These are phyloP conservation scores for Phytopythium sindhum DNA, from an alignment of 352 stramenopile genomes.

Conservation along the genomic window DNA sequence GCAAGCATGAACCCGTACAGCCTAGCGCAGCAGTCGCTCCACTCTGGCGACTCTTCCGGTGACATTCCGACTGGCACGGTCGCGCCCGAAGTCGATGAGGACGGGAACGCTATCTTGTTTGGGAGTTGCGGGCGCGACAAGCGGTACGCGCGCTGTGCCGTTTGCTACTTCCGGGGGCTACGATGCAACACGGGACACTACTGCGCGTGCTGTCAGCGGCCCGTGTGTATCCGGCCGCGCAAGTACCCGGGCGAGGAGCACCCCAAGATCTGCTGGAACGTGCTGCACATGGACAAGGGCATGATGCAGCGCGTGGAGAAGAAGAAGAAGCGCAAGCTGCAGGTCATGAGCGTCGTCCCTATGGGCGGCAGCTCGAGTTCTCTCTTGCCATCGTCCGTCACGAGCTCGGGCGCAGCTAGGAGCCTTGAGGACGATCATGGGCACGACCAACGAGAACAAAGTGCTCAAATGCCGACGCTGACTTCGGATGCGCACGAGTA, in stretches of 20 bases:
- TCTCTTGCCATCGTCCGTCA: not conserved
- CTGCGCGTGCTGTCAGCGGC: conserved; percentile 62
- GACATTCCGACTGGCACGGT: not conserved
- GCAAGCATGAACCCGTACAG: conserved; percentile 37
- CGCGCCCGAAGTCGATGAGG: conserved; percentile 28
- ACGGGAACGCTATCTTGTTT: conserved; percentile 51
- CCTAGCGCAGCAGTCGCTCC: conserved; percentile 3
- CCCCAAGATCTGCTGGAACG: conserved; percentile 80
- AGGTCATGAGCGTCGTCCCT: conserved; percentile 7
- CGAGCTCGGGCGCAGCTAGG: not conserved
- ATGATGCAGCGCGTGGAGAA: conserved; percentile 75
- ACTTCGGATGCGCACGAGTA: not conserved
- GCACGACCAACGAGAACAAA: not conserved
- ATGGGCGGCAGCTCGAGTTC: conserved; percentile 1
- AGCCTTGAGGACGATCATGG: not conserved
- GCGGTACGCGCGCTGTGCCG: conserved; percentile 62
- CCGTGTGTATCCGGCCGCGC: conserved; percentile 67
- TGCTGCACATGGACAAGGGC: conserved; percentile 73
- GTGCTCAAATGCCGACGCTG: not conserved
- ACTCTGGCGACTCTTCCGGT: too few species aligned
- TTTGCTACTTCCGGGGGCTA: conserved; percentile 70
- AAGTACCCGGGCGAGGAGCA: conserved; percentile 65
- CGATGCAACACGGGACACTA: conserved; percentile 69
- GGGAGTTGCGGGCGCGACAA: conserved; percentile 69
- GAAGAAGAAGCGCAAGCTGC: conserved; percentile 55